Percentiles rank a stretch among this genome's conserved stretches.
These are phyloP conservation scores for Talaromyces sp. DNA, from an alignment of 2,329 filamentous ascomycete genomes.

Conservation along the genomic window DNA sequence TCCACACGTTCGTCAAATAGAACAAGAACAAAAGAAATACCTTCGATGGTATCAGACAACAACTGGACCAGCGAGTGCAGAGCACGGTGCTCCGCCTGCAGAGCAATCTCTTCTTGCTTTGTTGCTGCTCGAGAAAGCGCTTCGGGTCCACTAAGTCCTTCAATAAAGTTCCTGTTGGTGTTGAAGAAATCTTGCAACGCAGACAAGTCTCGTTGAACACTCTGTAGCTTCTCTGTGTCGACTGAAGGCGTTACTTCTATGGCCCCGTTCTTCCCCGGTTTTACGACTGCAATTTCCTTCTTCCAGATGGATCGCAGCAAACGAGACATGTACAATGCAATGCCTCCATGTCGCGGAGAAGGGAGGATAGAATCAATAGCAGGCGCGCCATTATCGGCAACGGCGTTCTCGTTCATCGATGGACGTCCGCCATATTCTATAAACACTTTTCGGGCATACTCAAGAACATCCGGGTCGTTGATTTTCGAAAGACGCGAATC, in stretches of 20 bases:
- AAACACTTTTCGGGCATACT: constrained; percentile 79
- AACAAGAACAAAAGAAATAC: constrained; percentile 91
- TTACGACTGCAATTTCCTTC: constrained; percentile 61
- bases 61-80: constrained; percentile 80
- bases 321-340: constrained; percentile 80
- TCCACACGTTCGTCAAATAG: constrained; percentile 89
- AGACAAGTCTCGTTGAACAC: constrained; percentile 75
- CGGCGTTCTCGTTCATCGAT: constrained; percentile 71
- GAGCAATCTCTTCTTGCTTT: constrained; percentile 83
- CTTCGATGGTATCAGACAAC: constrained; percentile 87
- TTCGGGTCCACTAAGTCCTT: constrained; percentile 86
- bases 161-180: constrained; percentile 84
- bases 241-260: constrained; percentile 65
- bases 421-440: constrained; percentile 90
- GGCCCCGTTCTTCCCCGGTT: constrained; percentile 27
- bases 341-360: constrained; percentile 82
- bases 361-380: constrained; percentile 78
- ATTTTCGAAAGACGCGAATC: constrained; percentile 66
- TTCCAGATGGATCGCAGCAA: constrained; percentile 89
- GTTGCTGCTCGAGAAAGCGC: constrained; percentile 72
- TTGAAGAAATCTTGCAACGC: constrained; percentile 76
- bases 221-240: constrained; percentile 61
- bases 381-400: constrained; percentile 54
- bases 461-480: constrained; percentile 78
- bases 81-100: constrained; percentile 91